Base-by-base conservation (phyloP, 208 protist genomes). In the Strigomonas culicis region DNA sequence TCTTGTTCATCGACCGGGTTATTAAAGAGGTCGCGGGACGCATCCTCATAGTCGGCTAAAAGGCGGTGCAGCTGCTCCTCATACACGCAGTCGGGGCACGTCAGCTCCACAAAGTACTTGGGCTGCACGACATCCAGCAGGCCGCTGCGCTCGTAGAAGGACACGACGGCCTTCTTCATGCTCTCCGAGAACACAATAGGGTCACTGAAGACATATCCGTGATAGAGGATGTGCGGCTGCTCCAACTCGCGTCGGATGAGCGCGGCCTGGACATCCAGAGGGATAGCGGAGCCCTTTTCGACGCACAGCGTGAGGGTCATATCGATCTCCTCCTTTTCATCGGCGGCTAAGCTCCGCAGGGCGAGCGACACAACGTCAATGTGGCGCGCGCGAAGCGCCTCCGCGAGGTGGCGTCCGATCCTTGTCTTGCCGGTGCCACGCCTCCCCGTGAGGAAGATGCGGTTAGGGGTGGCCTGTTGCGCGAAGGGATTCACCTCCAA, bases 141-240 rank as follows among this genome's bases (percentile, higher is more conserved):
- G n/a, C 74, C 67, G 41, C 73, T 80, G 13, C 71, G 55, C 25
- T 75, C 68, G 52, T 78, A 52, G 43, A 85, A 80, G 1, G 49
- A n/a, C 11, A 74, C 58, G n/a, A 51, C 30, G 2, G 63, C 53
- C 15, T 60, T 27, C 4, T 44, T 6, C 2, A 63, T 52, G 25
- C 21, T 44, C 2, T 74, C 63, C 0, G 59, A 61, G 36, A 59
- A 70, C 47, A 69, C 31, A 60, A 76, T 59, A 7, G 75, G 74
- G 55, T 96, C 88, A 57, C 85, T 92, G 34, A 94, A 80, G 25
- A 96, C 86, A 73, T 88, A 96, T 57, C 90, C 90, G 41, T 78
- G 74, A 68, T 90, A 84, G 24, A 67, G 31, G 25, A 55, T 70
- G 7, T 74, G 65, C 21, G 74, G 55, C 4, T 39, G 57, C 34